Base-by-base conservation (phyloP, 1,284 basidiomycete genomes). In the Ganoderma sinense region DNA sequence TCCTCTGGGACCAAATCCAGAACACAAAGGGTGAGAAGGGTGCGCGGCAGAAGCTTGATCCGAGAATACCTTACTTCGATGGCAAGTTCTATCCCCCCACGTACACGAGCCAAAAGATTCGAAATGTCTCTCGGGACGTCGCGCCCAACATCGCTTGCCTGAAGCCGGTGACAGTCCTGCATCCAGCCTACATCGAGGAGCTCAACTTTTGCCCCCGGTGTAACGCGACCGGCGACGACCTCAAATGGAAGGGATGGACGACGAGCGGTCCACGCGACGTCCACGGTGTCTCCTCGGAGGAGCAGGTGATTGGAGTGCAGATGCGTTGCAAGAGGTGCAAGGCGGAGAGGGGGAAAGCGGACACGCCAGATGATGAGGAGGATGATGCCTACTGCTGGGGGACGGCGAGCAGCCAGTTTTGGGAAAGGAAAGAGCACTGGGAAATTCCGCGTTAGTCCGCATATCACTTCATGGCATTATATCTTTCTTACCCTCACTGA, bases 231-330 rank as follows among this genome's bases (percentile, higher is more conserved):
- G 45, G 45, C 1, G 7, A 8, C 10, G 39, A 68, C 43, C 36
- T 64, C 5, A 23, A 4, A 2, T 70, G 71, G 65, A 48, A 65
- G 16, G 64, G 71, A 10, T 73, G 73, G 73, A 67, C 43, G 18
- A n/a, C 66, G 20, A 67, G 59, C 33, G 72, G 73, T 0, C 69
- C 41, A 39, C 67, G 71, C 14, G 69, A 73, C 11, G 71, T 75
- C 4, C 69, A 71, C 60, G 73, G 74, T 2, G 16, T 73, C 2
- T 13, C 14, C 1, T 20, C 26, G 29, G 70, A 74, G 36, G 73
- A 75, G 59, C 62, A 11, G 2, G 74, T 66, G 23, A 26, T 72
- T 14, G 74, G 73, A 0, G 67, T 36, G 18, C 75, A 76, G 59
- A 51, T 72, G 11, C 64, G 73, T 0, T 76, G 75, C 64, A 66